Percentiles rank a stretch among this genome's conserved stretches.
These are phyloP conservation scores for Chamaenerion angustifolium DNA, from an alignment of 345 rosid genomes.

Conservation along the genomic window DNA sequence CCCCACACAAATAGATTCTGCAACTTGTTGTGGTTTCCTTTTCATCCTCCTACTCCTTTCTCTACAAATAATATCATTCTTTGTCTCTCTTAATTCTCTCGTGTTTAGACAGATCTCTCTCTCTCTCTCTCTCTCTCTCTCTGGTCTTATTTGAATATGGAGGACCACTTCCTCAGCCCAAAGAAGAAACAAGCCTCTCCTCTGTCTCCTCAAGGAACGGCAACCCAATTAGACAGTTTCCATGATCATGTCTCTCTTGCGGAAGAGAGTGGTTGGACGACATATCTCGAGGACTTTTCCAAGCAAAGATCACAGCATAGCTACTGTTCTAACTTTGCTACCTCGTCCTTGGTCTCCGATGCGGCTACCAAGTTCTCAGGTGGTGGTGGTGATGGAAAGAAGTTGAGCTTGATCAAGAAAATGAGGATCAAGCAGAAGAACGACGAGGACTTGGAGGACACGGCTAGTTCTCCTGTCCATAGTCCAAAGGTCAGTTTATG, in stretches of 20 bases:
- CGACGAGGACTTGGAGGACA: constrained; percentile 72
- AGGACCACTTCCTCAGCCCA: too few species aligned
- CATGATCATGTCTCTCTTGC: not conserved
- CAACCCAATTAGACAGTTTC: not conserved
- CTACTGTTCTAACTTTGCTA: constrained; percentile 25
- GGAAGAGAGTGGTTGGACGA: constrained; percentile 89
- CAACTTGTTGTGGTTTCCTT: constrained; percentile 1
- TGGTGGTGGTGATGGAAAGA: too few species aligned
- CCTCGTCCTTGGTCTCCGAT: constrained; percentile 50
- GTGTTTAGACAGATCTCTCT: too few species aligned
- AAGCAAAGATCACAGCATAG: constrained; percentile 11
- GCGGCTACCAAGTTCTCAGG: too few species aligned
- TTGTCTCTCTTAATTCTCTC: too few species aligned
- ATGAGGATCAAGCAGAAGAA: constrained; percentile 34
- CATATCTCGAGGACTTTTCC: constrained; percentile 61
- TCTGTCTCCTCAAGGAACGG: not conserved
- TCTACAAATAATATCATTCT: not conserved
- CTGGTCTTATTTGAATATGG: too few species aligned
- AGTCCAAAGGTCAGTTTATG: constrained; percentile 48
- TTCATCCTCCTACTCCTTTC: not conserved
- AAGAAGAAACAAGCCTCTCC: not conserved
- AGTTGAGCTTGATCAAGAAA: constrained; percentile 28
- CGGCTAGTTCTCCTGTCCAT: constrained; percentile 80
- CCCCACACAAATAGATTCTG: constrained; percentile 21
- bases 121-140: too few species aligned